Evolutionary conservation across 352 stramenopile genomes (phyloP).

Genomic region (Hyaloperonospora brassicae): DNA sequence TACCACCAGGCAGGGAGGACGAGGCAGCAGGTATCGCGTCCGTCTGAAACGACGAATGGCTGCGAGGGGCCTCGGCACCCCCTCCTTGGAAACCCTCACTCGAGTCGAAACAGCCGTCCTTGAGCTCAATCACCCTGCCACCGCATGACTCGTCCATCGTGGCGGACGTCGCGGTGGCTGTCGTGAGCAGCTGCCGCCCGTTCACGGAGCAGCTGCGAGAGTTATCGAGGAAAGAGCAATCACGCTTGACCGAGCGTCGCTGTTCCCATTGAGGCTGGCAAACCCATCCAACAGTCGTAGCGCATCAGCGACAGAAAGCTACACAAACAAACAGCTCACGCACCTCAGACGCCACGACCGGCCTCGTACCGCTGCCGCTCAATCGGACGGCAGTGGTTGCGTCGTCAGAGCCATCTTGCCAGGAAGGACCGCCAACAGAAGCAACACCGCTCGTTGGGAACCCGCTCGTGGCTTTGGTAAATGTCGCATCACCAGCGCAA

Average conservation of each 20-base stretch:
- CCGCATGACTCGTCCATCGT: slow-evolving; percentile 13
- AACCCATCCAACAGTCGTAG: neutral
- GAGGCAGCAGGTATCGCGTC: slow-evolving; percentile 11
- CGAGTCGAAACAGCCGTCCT: slow-evolving; percentile 31
- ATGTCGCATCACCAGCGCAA: neutral
- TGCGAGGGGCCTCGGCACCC: slow-evolving; percentile 6
- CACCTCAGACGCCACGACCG: slow-evolving; percentile 11
- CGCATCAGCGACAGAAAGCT: neutral
- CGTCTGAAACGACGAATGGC: slow-evolving; percentile 3
- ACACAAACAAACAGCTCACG: neutral
- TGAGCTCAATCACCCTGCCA: slow-evolving; percentile 35
- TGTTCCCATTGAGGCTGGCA: slow-evolving; percentile 31
- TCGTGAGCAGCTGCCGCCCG: slow-evolving; percentile 17
- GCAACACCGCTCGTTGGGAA: neutral
- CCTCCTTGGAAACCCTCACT: slow-evolving; percentile 26
- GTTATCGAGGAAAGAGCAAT: slow-evolving; percentile 49
- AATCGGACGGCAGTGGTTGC: slow-evolving; percentile 2
- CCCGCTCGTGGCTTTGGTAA: neutral
- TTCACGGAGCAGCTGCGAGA: slow-evolving; percentile 17
- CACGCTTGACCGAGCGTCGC: slow-evolving; percentile 50
- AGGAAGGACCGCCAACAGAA: neutral
- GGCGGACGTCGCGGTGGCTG: slow-evolving; percentile 1
- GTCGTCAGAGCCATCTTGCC: slow-evolving; percentile 30
- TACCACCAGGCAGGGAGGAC: slow-evolving; percentile 7
- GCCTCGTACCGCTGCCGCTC: neutral